These are phyloP conservation scores for Pistacia integerrima DNA, from an alignment of 345 rosid genomes.

Conservation along the genomic window DNA sequence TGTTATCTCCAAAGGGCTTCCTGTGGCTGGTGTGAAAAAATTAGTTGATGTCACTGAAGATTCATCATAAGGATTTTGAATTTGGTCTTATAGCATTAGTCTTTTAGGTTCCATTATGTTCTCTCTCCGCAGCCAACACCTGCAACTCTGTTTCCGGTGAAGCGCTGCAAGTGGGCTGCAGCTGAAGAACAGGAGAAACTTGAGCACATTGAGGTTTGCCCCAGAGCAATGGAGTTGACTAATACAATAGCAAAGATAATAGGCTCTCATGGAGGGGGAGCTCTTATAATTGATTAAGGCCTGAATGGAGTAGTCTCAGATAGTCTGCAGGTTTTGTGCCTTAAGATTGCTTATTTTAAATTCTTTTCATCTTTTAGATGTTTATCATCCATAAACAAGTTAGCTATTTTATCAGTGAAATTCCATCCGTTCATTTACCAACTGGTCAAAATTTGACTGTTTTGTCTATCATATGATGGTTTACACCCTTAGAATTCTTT, in stretches of 20 bases:
- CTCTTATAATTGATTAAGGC: slow-evolving; percentile 93
- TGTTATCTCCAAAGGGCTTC: slow-evolving; percentile 62
- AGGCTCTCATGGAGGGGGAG: slow-evolving; percentile 88
- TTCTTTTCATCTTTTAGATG: background rate
- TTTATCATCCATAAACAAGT: background rate
- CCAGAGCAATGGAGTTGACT: slow-evolving; percentile 83
- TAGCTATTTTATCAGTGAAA: background rate
- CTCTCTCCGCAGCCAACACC: slow-evolving; percentile 91
- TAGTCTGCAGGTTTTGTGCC: slow-evolving; percentile 78
- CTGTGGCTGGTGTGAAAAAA: slow-evolving; percentile 90
- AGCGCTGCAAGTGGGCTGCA: slow-evolving; percentile 80
- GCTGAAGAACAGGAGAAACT: slow-evolving; percentile 67
- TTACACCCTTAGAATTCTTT: no score
- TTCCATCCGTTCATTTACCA: background rate
- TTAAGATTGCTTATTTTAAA: slow-evolving; percentile 1
- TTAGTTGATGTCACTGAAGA: slow-evolving; percentile 80
- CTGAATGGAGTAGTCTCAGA: slow-evolving; percentile 74
- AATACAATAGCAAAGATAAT: slow-evolving; percentile 71
- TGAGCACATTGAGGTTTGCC: slow-evolving; percentile 81
- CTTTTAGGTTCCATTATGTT: slow-evolving; percentile 77
- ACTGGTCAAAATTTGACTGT: background rate
- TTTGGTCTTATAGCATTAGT: background rate
- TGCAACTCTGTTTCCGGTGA: slow-evolving; percentile 76
- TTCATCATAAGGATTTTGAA: slow-evolving; percentile 56
- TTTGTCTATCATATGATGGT: background rate